Evolutionary conservation across 2,329 filamentous ascomycete species (phyloP).

Genomic region (Stemphylium lycopersici): DNA sequence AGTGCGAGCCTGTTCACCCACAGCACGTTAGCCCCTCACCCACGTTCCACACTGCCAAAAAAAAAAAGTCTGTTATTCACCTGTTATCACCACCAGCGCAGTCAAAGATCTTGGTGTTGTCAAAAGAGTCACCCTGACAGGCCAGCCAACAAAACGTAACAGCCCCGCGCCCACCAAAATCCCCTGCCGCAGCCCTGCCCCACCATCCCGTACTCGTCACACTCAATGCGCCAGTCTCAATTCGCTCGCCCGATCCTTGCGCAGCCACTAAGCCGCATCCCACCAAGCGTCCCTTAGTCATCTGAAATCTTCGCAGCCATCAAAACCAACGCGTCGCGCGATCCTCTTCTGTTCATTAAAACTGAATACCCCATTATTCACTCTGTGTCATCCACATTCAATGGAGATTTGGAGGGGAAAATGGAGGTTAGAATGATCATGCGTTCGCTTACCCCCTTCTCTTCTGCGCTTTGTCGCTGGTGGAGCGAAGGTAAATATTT

Average conservation of each 20-base stretch:
- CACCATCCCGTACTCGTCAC: slow-evolving; percentile 22
- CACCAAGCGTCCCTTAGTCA: slow-evolving; percentile 36
- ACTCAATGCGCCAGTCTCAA: slow-evolving; percentile 23
- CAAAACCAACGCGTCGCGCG: slow-evolving; percentile 15
- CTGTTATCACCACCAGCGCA: neutral
- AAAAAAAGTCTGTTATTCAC: slow-evolving; percentile 2
- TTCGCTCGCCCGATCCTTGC: slow-evolving; percentile 13
- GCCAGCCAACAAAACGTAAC: slow-evolving; percentile 14
- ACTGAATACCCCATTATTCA: slow-evolving; percentile 64
- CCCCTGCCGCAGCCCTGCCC: slow-evolving; percentile 28
- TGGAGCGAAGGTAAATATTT: slow-evolving; percentile 57
- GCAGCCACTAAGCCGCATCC: slow-evolving; percentile 3
- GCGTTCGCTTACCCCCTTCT: slow-evolving; percentile 65
- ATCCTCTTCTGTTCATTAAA: slow-evolving; percentile 44
- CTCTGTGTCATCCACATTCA: slow-evolving; percentile 64
- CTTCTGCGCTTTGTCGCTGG: slow-evolving; percentile 49
- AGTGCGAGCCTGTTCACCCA: slow-evolving; percentile 15
- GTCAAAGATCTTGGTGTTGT: neutral
- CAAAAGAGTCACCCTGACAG: slow-evolving; percentile 20
- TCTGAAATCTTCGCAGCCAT: slow-evolving; percentile 21
- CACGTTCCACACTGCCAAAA: neutral
- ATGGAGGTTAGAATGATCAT: slow-evolving; percentile 62
- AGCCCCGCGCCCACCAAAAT: slow-evolving; percentile 16
- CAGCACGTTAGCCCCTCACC: slow-evolving; percentile 13
- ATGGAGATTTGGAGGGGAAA: slow-evolving; percentile 72